Base-by-base conservation (phyloP, 345 rosid genomes). In the Euphorbia tirucalli region DNA sequence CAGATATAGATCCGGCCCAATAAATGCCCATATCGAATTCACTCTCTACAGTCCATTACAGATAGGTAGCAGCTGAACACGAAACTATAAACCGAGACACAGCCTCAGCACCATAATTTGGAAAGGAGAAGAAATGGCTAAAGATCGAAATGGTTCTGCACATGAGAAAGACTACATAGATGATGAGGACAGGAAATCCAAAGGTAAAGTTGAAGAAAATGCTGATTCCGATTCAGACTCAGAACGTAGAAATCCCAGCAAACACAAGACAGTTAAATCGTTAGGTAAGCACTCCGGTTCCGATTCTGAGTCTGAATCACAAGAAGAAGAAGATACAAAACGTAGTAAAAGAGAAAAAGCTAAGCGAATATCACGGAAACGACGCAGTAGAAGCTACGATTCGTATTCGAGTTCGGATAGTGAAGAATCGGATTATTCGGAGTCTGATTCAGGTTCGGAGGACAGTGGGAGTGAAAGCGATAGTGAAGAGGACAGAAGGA, bases 401-500 rank as follows among this genome's bases (percentile, higher is more conserved):
- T 65, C 54, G 1, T 27, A 22, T 31, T 61, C 65, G 44, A 28
- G 39, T 28, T 59, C 65, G 24, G 24, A 61, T 32, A 63, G 67
- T 63, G 67, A 63, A 21, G 67, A 39, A 7, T 65, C 67, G 50
- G 31, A 5, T n/a, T 32, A 32, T 61, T 61, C 43, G 15, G 82
- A 70, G 14, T 78, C 90, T 2, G 82, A 72, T 15, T 69, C 74
- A 5, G 69, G 71, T 11, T 46, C 49, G 24, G 82, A 79, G 57
- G 82, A 68, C 71, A 44, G 79, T 39, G 75, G 70, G 66, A 79
- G 76, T 31, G 71, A 62, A 21, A n/a, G n/a, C n/a, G n/a, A 56
- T 44, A 54, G 56, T 5, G 71, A 62, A 21, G 82, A 77, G 44
- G 85, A 76, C 78, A 50, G 81, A 44, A 75, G 69, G 68, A 77